These are phyloP conservation scores for Ceratocystis cubensis DNA, from an alignment of 2,329 filamentous ascomycete species.

Conservation along the genomic window DNA sequence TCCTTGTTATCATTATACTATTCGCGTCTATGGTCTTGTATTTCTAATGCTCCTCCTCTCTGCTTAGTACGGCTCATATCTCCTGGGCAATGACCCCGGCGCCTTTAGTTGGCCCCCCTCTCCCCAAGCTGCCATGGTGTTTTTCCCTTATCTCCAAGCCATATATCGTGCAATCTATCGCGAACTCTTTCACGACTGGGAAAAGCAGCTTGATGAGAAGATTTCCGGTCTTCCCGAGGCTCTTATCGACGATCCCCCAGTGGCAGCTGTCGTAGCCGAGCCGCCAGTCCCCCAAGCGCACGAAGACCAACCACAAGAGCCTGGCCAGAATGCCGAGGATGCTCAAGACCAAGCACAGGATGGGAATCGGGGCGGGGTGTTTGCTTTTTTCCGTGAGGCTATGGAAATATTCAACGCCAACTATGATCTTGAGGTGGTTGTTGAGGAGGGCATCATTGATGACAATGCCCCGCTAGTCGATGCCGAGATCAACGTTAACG, in stretches of 20 bases:
- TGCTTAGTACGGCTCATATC: constrained; percentile 36
- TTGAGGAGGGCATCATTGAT: constrained; percentile 26
- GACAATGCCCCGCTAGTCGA: constrained; percentile 22
- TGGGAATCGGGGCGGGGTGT: constrained; percentile 23
- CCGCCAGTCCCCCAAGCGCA: background rate
- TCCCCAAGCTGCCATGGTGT: constrained; percentile 37
- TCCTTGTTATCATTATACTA: background rate
- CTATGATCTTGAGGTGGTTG: constrained; percentile 22
- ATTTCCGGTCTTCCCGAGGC: constrained; percentile 31
- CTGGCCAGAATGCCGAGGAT: background rate
- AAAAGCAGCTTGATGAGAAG: constrained; percentile 37
- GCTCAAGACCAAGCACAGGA: constrained; percentile 23
- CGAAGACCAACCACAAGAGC: background rate
- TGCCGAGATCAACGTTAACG: constrained; percentile 15
- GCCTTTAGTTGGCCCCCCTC: constrained; percentile 43
- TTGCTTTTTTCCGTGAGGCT: constrained; percentile 7
- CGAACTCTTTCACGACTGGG: constrained; percentile 35
- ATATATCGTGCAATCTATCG: constrained; percentile 38
- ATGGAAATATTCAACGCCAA: constrained; percentile 13
- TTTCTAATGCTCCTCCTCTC: constrained; percentile 29
- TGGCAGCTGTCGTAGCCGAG: background rate
- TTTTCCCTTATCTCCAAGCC: constrained; percentile 37
- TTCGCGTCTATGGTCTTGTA: background rate
- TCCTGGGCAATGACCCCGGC: constrained; percentile 35
- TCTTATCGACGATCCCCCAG: constrained; percentile 23